phyloP scores from a whole-genome alignment of 768 basidiomycete species.

The Trametes elegans region DNA sequence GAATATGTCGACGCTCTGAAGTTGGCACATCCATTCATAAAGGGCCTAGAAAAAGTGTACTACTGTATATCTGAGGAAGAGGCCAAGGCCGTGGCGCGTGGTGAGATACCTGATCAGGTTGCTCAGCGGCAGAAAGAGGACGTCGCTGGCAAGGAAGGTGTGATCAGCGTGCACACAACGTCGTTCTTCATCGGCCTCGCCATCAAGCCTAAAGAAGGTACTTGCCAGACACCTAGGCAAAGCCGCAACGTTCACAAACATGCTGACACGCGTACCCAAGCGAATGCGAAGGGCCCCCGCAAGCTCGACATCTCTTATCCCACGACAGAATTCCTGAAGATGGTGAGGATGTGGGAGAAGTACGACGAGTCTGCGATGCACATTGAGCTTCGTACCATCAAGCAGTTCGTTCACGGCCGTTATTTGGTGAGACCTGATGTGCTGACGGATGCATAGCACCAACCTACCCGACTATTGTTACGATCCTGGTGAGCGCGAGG shows the following conservation, averaged over 20 bases:
- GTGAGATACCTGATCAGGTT: slow-evolving; percentile 74
- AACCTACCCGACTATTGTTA: slow-evolving; percentile 79
- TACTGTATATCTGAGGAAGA: slow-evolving; percentile 87
- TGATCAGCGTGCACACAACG: slow-evolving; percentile 80
- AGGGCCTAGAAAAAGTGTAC: slow-evolving; percentile 85
- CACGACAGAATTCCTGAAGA: slow-evolving; percentile 89
- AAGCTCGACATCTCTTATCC: slow-evolving; percentile 96
- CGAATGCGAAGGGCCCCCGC: slow-evolving; percentile 72
- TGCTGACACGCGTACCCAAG: slow-evolving; percentile 38
- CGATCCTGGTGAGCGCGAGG: slow-evolving; percentile 77
- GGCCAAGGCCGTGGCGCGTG: slow-evolving; percentile 84
- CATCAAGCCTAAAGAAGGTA: slow-evolving; percentile 89
- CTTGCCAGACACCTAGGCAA: slow-evolving; percentile 30
- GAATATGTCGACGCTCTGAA: slow-evolving; percentile 92
- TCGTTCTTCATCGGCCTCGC: slow-evolving; percentile 97
- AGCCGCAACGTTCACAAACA: neutral
- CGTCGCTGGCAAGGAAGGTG: slow-evolving; percentile 71
- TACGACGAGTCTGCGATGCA: slow-evolving; percentile 92
- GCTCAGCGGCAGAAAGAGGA: slow-evolving; percentile 75
- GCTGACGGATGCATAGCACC: slow-evolving; percentile 44
- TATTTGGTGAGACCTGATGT: neutral
- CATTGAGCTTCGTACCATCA: slow-evolving; percentile 90
- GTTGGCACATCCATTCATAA: slow-evolving; percentile 92
- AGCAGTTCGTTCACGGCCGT: slow-evolving; percentile 50
- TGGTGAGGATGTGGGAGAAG: slow-evolving; percentile 94